These are phyloP conservation scores for Setaria italica DNA, from an alignment of 202 grass and related monocot species.

Conservation along the genomic window DNA sequence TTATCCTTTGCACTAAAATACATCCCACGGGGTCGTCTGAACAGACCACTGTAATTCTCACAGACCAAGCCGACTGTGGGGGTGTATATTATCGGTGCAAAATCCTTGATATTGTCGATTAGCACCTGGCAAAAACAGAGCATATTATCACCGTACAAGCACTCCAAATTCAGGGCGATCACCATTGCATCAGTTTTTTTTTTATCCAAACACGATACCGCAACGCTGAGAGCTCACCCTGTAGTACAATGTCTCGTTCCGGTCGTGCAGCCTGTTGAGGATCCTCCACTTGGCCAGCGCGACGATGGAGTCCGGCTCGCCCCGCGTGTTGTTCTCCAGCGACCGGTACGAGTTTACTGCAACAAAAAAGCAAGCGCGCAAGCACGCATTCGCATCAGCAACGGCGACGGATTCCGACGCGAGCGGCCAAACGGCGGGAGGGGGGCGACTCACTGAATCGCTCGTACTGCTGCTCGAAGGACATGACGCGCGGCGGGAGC, in stretches of 20 bases:
- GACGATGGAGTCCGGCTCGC: conserved; percentile 63
- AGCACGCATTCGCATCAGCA: conserved; percentile 8
- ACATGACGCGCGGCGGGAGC: conserved; percentile 94
- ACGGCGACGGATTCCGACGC: neutral
- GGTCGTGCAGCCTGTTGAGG: conserved; percentile 95
- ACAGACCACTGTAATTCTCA: conserved; percentile 92
- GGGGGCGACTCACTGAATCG: conserved; percentile 74
- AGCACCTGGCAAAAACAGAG: conserved; percentile 65
- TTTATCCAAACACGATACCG: neutral
- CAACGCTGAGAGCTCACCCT: conserved; percentile 63
- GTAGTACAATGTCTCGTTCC: conserved; percentile 97
- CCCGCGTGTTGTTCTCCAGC: conserved; percentile 86
- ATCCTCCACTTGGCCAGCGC: conserved; percentile 98
- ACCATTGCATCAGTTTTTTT: neutral
- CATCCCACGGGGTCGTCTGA: conserved; percentile 97
- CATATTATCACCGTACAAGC: neutral
- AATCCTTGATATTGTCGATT: conserved; percentile 97
- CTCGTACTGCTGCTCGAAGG: conserved; percentile 96
- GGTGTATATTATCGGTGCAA: conserved; percentile 95
- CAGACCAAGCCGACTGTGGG: conserved; percentile 94
- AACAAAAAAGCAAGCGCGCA: conserved; percentile 3
- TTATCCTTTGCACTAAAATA: conserved; percentile 99
- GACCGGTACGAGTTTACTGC: conserved; percentile 89
- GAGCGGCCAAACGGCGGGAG: too few relatives aligned
- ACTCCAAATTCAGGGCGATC: neutral